Base-by-base conservation (phyloP, 2,329 filamentous ascomycete genomes). In the Fusarium praegraminearum region DNA sequence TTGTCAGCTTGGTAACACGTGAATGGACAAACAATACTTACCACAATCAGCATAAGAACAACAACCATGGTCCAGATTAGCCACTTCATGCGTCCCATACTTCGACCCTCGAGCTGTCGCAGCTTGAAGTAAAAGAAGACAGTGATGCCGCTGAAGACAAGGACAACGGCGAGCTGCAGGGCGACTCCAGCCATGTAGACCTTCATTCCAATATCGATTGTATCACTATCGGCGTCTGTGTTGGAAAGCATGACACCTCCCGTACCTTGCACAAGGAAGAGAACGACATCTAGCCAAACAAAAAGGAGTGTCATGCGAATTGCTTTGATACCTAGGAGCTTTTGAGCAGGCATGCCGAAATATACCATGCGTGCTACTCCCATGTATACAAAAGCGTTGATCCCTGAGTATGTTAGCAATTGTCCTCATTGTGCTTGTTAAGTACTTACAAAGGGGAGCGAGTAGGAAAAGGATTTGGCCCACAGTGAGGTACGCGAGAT, bases 331-430 rank as follows among this genome's bases (percentile, higher is more conserved):
- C 78, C 76, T 36, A 79, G 72, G 22, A 82, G 76, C 30, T 73
- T 77, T 66, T 78, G 78, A 12, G 79, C 76, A 1, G 81, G 81
- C 26, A 82, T 74, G 60, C 76, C 76, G 58, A 78, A 80, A 69
- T 79, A 78, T 7, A 82, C 73, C 65, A 81, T 75, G 33, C 80
- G 77, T 1, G 81, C 79, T 40, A 83, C 77, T 5, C 78, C 79
- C 81, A 83, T 83, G 74, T 83, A 83, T 6, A 76, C 78, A 49
- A 83, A 83, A 9, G 79, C 80, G 56, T 83, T 83, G 68, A 83
- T 79, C 81, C 78, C 80, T 79, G 11, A 10, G 3, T 7, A 13
- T 41, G 50, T 74, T 41, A 69, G 67, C 38, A 4, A 47, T 11
- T 26, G 2, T 12, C 2, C 3, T 4, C 5, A 5, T 16, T 6